Evolutionary conservation across 1,139 yeast species (phyloP).

Genomic region (Arxiozyma telluris): DNA sequence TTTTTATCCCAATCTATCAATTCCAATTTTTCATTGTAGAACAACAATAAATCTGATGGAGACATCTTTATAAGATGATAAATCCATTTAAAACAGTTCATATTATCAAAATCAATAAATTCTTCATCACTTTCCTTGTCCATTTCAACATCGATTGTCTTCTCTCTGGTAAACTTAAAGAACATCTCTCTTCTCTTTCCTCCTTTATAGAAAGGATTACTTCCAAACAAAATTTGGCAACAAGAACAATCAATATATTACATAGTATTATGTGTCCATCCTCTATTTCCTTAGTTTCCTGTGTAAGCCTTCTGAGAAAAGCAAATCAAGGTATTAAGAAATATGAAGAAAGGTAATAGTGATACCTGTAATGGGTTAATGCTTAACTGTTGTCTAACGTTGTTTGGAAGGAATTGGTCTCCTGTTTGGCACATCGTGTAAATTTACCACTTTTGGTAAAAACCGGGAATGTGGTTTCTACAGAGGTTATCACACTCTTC

Average conservation of each 20-base stretch:
- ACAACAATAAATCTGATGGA: conserved; percentile 47
- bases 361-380: background rate
- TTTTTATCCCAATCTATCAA: conserved; percentile 61
- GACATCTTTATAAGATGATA: conserved; percentile 22
- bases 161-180: background rate
- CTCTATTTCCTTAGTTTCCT: background rate
- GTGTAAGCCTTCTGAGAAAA: too few relatives aligned
- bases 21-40: conserved; percentile 44
- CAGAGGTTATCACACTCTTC: background rate
- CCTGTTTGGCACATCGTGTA: background rate
- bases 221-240: too few relatives aligned
- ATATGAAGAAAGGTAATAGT: background rate
- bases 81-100: conserved; percentile 6
- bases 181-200: background rate
- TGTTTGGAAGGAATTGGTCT: background rate
- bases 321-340: too few relatives aligned
- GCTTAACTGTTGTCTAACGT: background rate
- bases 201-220: too few relatives aligned
- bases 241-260: too few relatives aligned
- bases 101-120: conserved; percentile 5
- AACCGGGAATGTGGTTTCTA: background rate
- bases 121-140: conserved; percentile 10
- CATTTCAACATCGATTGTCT: background rate
- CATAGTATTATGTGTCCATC: too few relatives aligned
- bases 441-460: conserved; percentile 1